Conservation (phyloP, 2,329 filamentous ascomycete species). For the Pseudogymnoascus sp. region DNA sequence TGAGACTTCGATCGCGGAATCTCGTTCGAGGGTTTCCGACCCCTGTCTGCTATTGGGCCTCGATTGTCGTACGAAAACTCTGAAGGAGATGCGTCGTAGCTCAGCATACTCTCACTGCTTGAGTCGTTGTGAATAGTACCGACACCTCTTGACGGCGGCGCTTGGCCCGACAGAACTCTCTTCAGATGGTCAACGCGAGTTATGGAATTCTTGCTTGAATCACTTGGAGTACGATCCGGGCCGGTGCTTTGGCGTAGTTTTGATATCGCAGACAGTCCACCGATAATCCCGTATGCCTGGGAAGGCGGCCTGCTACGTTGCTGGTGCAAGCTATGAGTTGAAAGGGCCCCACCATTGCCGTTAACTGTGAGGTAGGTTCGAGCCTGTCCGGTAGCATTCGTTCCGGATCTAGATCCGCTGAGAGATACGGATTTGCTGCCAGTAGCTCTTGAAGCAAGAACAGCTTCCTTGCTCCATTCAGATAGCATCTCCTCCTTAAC, state of each 20-base stretch:
- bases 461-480: conserved; percentile 73
- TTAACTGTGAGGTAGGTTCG: conserved; percentile 55
- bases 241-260: conserved; percentile 50
- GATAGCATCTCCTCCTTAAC: conserved; percentile 71
- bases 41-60: background rate
- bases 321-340: conserved; percentile 26
- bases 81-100: conserved; percentile 62
- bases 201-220: conserved; percentile 44
- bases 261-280: conserved; percentile 33
- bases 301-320: conserved; percentile 26
- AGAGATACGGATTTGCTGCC: conserved; percentile 67
- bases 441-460: conserved; percentile 62
- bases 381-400: conserved; percentile 39
- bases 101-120: conserved; percentile 63
- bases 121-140: conserved; percentile 44
- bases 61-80: conserved; percentile 54
- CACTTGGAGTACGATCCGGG: conserved; percentile 32
- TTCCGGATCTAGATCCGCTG: conserved; percentile 66
- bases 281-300: conserved; percentile 26
- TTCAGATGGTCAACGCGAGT: conserved; percentile 60
- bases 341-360: conserved; percentile 35
- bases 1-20: background rate
- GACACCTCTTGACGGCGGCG: conserved; percentile 33
- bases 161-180: conserved; percentile 52
- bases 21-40: background rate